Evolutionary conservation across 2,329 filamentous ascomycete species (phyloP), one percentile per base, ranked within the genome.

Genomic region (Metarhizium robertsii): DNA sequence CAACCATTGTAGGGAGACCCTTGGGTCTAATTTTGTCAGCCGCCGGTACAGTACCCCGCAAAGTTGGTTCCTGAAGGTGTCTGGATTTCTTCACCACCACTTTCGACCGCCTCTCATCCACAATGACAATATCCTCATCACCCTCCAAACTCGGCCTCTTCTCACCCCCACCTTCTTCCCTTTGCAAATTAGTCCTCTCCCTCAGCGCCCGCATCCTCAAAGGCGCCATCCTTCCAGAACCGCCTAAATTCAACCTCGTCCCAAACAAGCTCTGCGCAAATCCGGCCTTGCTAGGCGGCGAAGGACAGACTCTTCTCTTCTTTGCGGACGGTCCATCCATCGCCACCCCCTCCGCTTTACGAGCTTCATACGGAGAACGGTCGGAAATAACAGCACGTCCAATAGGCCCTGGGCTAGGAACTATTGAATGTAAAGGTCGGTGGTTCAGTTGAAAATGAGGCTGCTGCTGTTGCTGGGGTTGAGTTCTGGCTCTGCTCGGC

Each of bases 371-470:
- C 1, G 70, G 70, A 1, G 69, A 72, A 16, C 65, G 62, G 4
- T 59, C 60, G 3, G 70, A 62, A 32, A 73, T 63, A 1, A 60
- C 61, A 1, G 70, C 69, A 36, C 70, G 62, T 2, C 70, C 70
- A 2, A 69, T 65, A 16, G 64, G 64, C 0, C 62, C 62, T 0
- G 66, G 62, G 25, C 61, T 66, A 7, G 65, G 62, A n/a, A 71
- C 63, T 18, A 71, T 62, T 2, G 62, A 55, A 63, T 52, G 84
- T n/a, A 78, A 65, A 29, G 74, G 71, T 25, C 73, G 69, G 48
- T 78, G 74, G 16, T 67, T 70, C 14, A 71, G 67, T 49, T 71
- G 72, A 18, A 71, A 66, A 56, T 71, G 70, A 59, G 59, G 62
- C 57, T 58, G 53, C 18, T 65, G 55, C 60, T 63, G 59, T 58